A percentile compares a stretch with the other conserved stretches of the same genome.
phyloP scores from a whole-genome alignment of 2,329 filamentous ascomycete species.

The Cadophora gregata region DNA sequence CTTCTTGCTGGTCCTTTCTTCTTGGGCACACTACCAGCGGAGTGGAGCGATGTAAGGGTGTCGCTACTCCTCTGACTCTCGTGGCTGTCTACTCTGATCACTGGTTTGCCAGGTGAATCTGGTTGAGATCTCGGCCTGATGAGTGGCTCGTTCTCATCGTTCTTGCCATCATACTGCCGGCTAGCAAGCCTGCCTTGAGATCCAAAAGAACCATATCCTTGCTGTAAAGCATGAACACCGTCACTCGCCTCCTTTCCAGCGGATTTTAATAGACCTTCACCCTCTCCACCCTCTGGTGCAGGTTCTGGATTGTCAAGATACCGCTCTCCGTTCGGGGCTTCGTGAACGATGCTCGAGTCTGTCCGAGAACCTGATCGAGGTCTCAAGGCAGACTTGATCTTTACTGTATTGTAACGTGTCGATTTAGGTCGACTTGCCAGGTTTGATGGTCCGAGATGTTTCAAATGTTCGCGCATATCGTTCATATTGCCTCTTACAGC shows the following conservation, averaged over 20 bases:
- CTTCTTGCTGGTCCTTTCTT: constrained; percentile 64
- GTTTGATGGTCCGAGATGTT: constrained; percentile 71
- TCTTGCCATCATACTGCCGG: constrained; percentile 3
- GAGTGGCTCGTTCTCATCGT: constrained; percentile 19
- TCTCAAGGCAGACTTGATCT: constrained; percentile 62
- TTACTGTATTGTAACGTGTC: constrained; percentile 67
- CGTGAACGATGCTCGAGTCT: constrained; percentile 50
- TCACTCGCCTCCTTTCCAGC: constrained; percentile 66
- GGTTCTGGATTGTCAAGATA: constrained; percentile 43
- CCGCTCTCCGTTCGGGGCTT: constrained; percentile 48
- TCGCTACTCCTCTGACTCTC: constrained; percentile 40
- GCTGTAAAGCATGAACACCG: constrained; percentile 65
- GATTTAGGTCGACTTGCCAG: constrained; percentile 67
- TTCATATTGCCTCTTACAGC: constrained; percentile 65
- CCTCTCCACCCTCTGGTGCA: constrained; percentile 57
- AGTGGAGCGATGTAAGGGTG: constrained; percentile 40
- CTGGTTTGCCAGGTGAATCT: not conserved
- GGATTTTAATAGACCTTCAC: constrained; percentile 58
- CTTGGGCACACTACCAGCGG: constrained; percentile 43
- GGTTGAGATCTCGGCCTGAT: constrained; percentile 13
- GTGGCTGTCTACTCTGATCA: constrained; percentile 33
- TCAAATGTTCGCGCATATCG: constrained; percentile 68
- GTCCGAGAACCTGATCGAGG: constrained; percentile 39
- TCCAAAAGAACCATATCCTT: constrained; percentile 57
- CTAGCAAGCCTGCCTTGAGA: constrained; percentile 23